Percentiles rank a stretch among this genome's conserved stretches.
Evolutionary conservation across 2,329 filamentous ascomycete species (phyloP).

Genomic region (Epichloe festucae): DNA sequence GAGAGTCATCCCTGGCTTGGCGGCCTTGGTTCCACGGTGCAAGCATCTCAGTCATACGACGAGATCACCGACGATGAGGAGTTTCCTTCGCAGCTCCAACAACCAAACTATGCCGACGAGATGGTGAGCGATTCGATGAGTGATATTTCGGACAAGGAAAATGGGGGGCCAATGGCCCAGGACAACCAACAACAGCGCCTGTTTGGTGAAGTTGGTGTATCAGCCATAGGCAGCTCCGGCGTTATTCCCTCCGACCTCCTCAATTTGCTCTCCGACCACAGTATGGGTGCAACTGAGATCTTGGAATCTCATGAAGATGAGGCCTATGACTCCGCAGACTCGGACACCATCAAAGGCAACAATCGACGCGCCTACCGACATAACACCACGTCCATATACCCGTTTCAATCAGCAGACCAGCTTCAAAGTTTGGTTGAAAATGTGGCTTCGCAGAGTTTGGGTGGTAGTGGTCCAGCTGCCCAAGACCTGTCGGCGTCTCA

Average conservation of each 20-base stretch:
- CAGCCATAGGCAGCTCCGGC: slow-evolving; percentile 40
- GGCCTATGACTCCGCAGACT: slow-evolving; percentile 32
- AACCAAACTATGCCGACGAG: slow-evolving; percentile 20
- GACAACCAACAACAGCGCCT: slow-evolving; percentile 26
- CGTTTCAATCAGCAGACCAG: slow-evolving; percentile 33
- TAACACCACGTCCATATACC: slow-evolving; percentile 25
- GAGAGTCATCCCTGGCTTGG: slow-evolving; percentile 63
- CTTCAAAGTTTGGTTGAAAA: slow-evolving; percentile 38
- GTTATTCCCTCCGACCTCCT: slow-evolving; percentile 34
- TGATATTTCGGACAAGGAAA: slow-evolving; percentile 72
- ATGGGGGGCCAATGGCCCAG: slow-evolving; percentile 53
- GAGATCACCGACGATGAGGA: slow-evolving; percentile 49
- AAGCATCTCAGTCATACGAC: slow-evolving; percentile 38
- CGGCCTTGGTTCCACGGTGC: slow-evolving; percentile 16
- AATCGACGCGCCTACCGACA: slow-evolving; percentile 12
- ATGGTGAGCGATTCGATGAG: slow-evolving; percentile 29
- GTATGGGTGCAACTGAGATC: slow-evolving; percentile 27
- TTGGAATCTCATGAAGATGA: slow-evolving; percentile 29
- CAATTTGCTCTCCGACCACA: slow-evolving; percentile 32
- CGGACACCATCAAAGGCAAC: slow-evolving; percentile 15
- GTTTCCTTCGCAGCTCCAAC: slow-evolving; percentile 44
- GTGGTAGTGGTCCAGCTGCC: slow-evolving; percentile 27
- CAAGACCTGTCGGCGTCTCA: slow-evolving; percentile 10
- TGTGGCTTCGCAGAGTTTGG: slow-evolving; percentile 43
- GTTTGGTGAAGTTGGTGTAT: slow-evolving; percentile 43